Evolutionary conservation across 768 basidiomycete species (phyloP).

Genomic region (Leccinum disarticulatum): DNA sequence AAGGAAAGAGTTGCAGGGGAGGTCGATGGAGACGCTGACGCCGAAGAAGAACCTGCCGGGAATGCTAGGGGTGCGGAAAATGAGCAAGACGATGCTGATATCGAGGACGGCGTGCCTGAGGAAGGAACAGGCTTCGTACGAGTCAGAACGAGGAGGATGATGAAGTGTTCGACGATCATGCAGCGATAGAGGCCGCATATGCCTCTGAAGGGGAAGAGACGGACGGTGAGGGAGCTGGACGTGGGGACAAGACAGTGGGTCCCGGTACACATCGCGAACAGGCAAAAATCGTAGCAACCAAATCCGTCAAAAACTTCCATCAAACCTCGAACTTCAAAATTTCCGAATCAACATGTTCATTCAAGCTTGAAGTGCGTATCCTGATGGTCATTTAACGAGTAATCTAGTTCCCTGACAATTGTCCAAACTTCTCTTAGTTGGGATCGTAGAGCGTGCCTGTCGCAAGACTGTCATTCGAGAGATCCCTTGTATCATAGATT

Average conservation of each 20-base stretch:
- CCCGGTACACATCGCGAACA: slow-evolving; percentile 39
- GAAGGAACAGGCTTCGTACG: slow-evolving; percentile 76
- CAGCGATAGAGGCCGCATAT: slow-evolving; percentile 61
- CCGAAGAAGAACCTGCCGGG: slow-evolving; percentile 43
- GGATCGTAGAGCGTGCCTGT: slow-evolving; percentile 88
- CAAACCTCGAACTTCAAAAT: slow-evolving; percentile 76
- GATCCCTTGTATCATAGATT: slow-evolving; percentile 84
- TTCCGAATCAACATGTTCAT: slow-evolving; percentile 62
- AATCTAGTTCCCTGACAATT: slow-evolving; percentile 77
- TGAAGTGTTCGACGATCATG: slow-evolving; percentile 51
- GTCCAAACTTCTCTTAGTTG: slow-evolving; percentile 91
- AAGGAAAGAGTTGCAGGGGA: slow-evolving; percentile 43
- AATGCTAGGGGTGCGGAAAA: slow-evolving; percentile 63
- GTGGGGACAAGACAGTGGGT: slow-evolving; percentile 19
- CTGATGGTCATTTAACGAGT: not conserved
- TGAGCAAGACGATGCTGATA: slow-evolving; percentile 82
- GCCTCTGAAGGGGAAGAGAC: slow-evolving; percentile 45
- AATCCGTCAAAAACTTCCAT: slow-evolving; percentile 58
- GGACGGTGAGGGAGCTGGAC: slow-evolving; percentile 31
- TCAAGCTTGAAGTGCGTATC: slow-evolving; percentile 76
- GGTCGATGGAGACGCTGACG: slow-evolving; percentile 52
- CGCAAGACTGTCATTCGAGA: slow-evolving; percentile 83
- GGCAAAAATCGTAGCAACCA: slow-evolving; percentile 44
- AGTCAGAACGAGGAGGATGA: slow-evolving; percentile 51
- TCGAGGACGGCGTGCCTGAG: slow-evolving; percentile 70